Percentiles rank a stretch among this genome's conserved stretches.
These are phyloP conservation scores for Leersia perrieri DNA, from an alignment of 176 grass and related monocot species.

Conservation along the genomic window DNA sequence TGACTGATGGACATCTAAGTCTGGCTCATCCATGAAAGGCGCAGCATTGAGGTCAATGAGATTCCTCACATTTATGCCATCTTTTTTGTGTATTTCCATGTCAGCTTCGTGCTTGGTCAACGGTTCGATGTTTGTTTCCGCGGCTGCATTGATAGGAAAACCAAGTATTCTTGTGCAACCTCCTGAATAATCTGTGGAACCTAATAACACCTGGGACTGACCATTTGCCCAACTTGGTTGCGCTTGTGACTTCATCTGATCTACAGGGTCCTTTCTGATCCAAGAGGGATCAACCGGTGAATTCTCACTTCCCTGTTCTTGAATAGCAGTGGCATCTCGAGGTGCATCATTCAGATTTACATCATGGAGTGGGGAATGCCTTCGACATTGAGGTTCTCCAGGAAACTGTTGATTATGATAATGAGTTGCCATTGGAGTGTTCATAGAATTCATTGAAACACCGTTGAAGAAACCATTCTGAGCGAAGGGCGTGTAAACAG, in stretches of 20 bases:
- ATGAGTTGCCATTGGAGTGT: not conserved
- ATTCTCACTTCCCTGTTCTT: conserved; percentile 21
- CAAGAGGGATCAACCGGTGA: conserved; percentile 22
- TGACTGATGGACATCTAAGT: conserved; percentile 21
- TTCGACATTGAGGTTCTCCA: conserved; percentile 22
- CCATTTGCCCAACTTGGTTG: conserved; percentile 22
- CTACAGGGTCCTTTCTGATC: conserved; percentile 20
- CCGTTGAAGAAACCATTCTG: conserved; percentile 25
- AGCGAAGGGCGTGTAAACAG: not conserved
- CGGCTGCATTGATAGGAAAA: not conserved
- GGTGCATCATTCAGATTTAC: not conserved
- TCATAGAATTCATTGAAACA: conserved; percentile 30
- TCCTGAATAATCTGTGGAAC: conserved; percentile 30
- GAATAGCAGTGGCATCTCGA: conserved; percentile 24
- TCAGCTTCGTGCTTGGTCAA: not conserved
- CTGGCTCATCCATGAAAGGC: conserved; percentile 43
- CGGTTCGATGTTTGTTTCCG: conserved; percentile 3
- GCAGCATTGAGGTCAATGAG: conserved; percentile 67
- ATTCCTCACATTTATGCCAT: conserved; percentile 27
- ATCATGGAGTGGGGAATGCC: conserved; percentile 3
- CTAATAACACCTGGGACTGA: conserved; percentile 19
- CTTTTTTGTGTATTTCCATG: conserved; percentile 36
- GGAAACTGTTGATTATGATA: conserved; percentile 3
- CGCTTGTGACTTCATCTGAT: conserved; percentile 31
- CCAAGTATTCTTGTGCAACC: too few relatives aligned